Evolutionary conservation across 108 stramenopile species (phyloP).

Genomic region (Cyclotella choctawhatcheeana): DNA sequence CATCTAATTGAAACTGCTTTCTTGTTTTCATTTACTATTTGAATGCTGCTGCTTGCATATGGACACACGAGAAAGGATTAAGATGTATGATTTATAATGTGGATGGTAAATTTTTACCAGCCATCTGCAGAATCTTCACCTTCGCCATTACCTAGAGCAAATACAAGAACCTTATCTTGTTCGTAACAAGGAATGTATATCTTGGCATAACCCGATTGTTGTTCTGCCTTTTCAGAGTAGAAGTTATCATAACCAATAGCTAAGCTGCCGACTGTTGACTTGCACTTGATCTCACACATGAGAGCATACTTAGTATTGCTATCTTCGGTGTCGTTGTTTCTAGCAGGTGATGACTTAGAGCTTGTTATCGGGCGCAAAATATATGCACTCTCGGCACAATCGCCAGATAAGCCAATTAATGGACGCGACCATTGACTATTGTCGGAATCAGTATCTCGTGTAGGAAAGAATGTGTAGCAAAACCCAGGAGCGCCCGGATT

Average conservation of each 20-base stretch:
- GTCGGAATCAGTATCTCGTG: constrained; percentile 42
- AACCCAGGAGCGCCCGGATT: constrained; percentile 97
- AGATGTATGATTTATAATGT: too few species aligned
- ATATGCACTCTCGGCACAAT: constrained; percentile 96
- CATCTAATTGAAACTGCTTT: too few species aligned
- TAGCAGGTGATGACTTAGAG: background rate
- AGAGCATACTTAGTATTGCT: constrained; percentile 77
- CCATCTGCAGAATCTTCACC: constrained; percentile 36
- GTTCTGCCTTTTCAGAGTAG: constrained; percentile 50
- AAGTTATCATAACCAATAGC: constrained; percentile 92
- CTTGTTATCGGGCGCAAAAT: constrained; percentile 84
- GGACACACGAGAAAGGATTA: too few species aligned
- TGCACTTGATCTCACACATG: constrained; percentile 92
- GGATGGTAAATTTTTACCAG: too few species aligned
- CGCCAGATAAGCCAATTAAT: constrained; percentile 92
- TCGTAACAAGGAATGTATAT: constrained; percentile 95
- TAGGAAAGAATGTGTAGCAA: constrained; percentile 92
- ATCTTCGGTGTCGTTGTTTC: constrained; percentile 33
- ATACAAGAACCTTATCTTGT: constrained; percentile 90
- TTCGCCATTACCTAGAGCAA: constrained; percentile 67
- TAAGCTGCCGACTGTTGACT: constrained; percentile 92
- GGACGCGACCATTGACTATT: constrained; percentile 73
- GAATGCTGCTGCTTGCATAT: too few species aligned
- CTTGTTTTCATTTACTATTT: too few species aligned
- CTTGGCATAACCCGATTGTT: constrained; percentile 91